Evolutionary conservation across 208 protist genomes (phyloP).

Genomic region (Crithidia thermophila): DNA sequence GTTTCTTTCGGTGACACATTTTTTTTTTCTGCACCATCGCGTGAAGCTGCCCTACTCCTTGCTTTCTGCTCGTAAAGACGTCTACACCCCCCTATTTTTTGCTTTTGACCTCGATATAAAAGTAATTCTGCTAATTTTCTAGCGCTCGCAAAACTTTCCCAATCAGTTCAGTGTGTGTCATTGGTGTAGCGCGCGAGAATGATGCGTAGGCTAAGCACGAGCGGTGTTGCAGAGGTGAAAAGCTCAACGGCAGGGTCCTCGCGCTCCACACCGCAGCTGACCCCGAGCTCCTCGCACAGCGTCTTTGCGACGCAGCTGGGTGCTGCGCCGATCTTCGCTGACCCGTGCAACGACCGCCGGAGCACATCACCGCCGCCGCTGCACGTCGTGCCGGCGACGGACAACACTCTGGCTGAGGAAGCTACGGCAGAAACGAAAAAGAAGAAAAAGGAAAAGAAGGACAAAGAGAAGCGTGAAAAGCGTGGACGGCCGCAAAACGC

Average conservation of each 20-base stretch:
- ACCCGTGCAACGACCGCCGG: not conserved
- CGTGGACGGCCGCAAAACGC: constrained; percentile 24
- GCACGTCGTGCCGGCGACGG: not conserved
- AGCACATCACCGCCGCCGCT: not conserved
- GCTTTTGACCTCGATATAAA: no score
- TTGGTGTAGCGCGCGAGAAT: not conserved
- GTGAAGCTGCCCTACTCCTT: no score
- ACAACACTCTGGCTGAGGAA: not conserved
- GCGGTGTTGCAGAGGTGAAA: not conserved
- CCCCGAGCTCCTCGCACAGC: not conserved
- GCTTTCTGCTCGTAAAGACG: no score
- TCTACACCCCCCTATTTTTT: no score
- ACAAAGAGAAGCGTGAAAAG: constrained; percentile 21
- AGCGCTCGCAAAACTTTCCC: no score
- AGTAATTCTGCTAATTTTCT: no score
- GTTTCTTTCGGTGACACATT: no score
- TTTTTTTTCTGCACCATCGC: no score
- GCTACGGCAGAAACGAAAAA: not conserved
- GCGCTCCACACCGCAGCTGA: constrained; percentile 1
- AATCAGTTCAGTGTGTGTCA: no score
- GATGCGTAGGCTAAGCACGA: not conserved
- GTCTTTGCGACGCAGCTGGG: no score
- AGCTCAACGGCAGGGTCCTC: not conserved
- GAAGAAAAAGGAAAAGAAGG: constrained; percentile 24
- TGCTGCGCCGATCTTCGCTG: no score